Evolutionary conservation across 2,329 filamentous ascomycete species (phyloP), one percentile per base, ranked within the genome.

Genomic region (Fusarium caatingaense): DNA sequence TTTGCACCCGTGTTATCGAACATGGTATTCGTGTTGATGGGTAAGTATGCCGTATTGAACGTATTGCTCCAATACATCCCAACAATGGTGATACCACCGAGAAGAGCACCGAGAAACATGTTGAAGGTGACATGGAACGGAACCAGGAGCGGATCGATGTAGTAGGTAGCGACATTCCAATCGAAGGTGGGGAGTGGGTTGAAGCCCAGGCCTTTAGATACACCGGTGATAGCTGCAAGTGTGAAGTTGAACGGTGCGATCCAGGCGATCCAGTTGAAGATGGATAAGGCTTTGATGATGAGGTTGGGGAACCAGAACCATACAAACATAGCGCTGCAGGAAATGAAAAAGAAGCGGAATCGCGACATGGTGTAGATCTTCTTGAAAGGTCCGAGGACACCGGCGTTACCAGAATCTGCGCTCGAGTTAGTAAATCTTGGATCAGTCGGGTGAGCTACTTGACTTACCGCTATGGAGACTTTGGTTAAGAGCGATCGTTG

Each of bases 221-320:
- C 80, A 0, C 83, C 82, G 0, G 83, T 85, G 13, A 86, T 72
- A 9, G 81, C 79, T 15, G 83, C 79, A 2, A 84, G 73, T 20
- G 74, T 76, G 37, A 79, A 74, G 61, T 83, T 84, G 15, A 78
- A 66, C 0, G 85, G 85, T 0, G 82, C 77, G 56, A 88, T 88
- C 86, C 86, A 88, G 0, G 84, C 83, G 64, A 87, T 82, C 84
- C 85, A 88, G 76, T 81, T 85, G 74, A 88, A 88, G 30, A 80
- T 75, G 7, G 72, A 74, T 1, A 73, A 6, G 0, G 72, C 65
- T 16, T 61, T 53, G 3, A 56, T 62, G 6, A 74, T 74, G 2
- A 71, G 51, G 2, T 74, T 70, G 1, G 72, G 72, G 42, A 74
- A 73, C 72, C 72, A 74, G 23, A 74, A 74, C 59, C 65, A 74